Evolutionary conservation across 495 filamentous ascomycete genomes (phyloP).

Genomic region (Xylaria telfairii): DNA sequence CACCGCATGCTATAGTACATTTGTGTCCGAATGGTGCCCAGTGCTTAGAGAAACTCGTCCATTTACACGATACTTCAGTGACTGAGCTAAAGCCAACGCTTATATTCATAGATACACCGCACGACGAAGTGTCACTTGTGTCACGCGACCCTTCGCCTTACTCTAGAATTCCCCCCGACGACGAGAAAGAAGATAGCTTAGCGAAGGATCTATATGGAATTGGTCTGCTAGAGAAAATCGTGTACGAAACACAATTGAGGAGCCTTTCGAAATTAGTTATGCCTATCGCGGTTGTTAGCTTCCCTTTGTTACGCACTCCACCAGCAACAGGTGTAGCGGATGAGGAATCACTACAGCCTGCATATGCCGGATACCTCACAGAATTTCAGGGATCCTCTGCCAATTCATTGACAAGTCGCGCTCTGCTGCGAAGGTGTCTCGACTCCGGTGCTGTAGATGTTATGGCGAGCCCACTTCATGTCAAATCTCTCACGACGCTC

Average conservation of each 20-base stretch:
- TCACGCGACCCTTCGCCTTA: slow-evolving; percentile 53
- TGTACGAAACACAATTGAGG: slow-evolving; percentile 71
- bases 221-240: slow-evolving; percentile 69
- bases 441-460: slow-evolving; percentile 89
- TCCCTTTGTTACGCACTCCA: slow-evolving; percentile 36
- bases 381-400: slow-evolving; percentile 31
- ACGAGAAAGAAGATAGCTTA: slow-evolving; percentile 42
- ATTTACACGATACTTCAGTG: slow-evolving; percentile 68
- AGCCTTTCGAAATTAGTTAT: slow-evolving; percentile 76
- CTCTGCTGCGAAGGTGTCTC: slow-evolving; percentile 67
- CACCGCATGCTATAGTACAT: slow-evolving; percentile 62
- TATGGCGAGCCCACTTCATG: slow-evolving; percentile 75
- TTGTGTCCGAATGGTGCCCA: slow-evolving; percentile 72
- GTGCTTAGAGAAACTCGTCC: slow-evolving; percentile 71
- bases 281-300: slow-evolving; percentile 69
- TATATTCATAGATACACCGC: slow-evolving; percentile 75
- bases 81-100: slow-evolving; percentile 72
- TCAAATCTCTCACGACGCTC: slow-evolving; percentile 71
- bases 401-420: slow-evolving; percentile 47
- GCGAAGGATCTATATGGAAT: slow-evolving; percentile 68
- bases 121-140: slow-evolving; percentile 53
- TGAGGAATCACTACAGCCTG: slow-evolving; percentile 40
- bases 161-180: slow-evolving; percentile 34
- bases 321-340: slow-evolving; percentile 38
- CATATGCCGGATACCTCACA: slow-evolving; percentile 27